Base-by-base conservation (phyloP, 768 basidiomycete genomes). In the Boletus vinaceobasis region DNA sequence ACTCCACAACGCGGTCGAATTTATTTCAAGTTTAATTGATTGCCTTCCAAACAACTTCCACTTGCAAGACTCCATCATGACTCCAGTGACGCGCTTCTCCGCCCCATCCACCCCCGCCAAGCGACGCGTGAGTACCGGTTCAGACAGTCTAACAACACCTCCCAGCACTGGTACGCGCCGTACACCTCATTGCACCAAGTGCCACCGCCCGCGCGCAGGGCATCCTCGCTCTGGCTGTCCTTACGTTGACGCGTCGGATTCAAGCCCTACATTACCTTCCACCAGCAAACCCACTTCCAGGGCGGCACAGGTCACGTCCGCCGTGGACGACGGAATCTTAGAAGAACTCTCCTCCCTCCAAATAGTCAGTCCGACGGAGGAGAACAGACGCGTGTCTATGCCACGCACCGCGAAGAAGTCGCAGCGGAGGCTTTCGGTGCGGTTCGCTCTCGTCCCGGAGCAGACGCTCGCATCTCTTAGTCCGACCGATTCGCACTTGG, bases 181-280 rank as follows among this genome's bases (percentile, higher is more conserved):
- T 48, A 62, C 65, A 2, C 85, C 79, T 35, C 76, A 71, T 44
- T 86, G 84, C 67, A 75, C 70, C 42, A 80, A 79, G 60, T 86
- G 85, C 66, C 72, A 74, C 50, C 77, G 77, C 23, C 81, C 82
- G 0, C 74, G 76, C 50, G 74, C 72, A 26, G 84, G 84, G 0
- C 85, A 86, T 62, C 85, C 85, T 17, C 81, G 84, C 43, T 80
- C 80, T 0, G 83, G 84, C 10, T 86, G 85, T 61, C 82, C 83
- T 1, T 77, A 70, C 52, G 67, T 64, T 21, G 74, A 76, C 42
- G 66, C 74, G 37, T 56, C 59, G 0, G 38, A 58, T 7, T 10
- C 39, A n/a, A 60, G 36, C 15, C 63, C 60, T 5, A 37, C 57
- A 5, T 61, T 68, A 7, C 54, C 65, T 10, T 56, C 60, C 32